Conservation (phyloP, 352 stramenopile species). For the Pythium phragmitis region DNA sequence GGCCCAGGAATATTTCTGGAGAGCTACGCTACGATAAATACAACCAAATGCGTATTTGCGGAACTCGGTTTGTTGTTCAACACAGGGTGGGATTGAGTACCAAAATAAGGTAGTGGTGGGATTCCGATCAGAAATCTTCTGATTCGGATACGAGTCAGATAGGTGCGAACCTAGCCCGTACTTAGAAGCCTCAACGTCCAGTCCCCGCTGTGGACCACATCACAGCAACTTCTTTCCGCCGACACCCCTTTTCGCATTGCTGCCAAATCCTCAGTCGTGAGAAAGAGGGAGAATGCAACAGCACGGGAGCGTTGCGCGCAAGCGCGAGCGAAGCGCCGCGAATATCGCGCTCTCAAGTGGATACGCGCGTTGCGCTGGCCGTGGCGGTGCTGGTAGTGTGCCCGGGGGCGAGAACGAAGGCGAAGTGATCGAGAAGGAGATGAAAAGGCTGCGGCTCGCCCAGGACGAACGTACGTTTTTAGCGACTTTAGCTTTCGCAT, state of each 20-base stretch:
- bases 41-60: too few relatives aligned
- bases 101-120: too few relatives aligned
- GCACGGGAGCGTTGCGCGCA: slow-evolving; percentile 23
- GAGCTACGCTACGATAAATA: background rate
- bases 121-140: too few relatives aligned
- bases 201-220: slow-evolving; percentile 11
- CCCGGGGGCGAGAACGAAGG: slow-evolving; percentile 14
- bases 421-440: slow-evolving; percentile 62
- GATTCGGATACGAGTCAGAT: too few relatives aligned
- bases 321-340: slow-evolving; percentile 37
- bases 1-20: background rate
- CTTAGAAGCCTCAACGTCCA: background rate
- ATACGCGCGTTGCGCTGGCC: background rate
- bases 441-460: slow-evolving; percentile 73
- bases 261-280: slow-evolving; percentile 3
- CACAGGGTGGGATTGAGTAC: too few relatives aligned
- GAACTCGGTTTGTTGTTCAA: too few relatives aligned
- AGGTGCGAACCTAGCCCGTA: background rate
- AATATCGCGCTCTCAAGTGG: background rate
- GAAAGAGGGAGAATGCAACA: slow-evolving; percentile 9
- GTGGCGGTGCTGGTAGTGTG: slow-evolving; percentile 4
- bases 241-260: background rate
- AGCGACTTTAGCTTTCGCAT: background rate
- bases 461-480: slow-evolving; percentile 48
- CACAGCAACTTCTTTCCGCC: slow-evolving; percentile 8